These are phyloP conservation scores for Rhexocercosporidium sp. DNA, from an alignment of 2,329 filamentous ascomycete species.

Conservation along the genomic window DNA sequence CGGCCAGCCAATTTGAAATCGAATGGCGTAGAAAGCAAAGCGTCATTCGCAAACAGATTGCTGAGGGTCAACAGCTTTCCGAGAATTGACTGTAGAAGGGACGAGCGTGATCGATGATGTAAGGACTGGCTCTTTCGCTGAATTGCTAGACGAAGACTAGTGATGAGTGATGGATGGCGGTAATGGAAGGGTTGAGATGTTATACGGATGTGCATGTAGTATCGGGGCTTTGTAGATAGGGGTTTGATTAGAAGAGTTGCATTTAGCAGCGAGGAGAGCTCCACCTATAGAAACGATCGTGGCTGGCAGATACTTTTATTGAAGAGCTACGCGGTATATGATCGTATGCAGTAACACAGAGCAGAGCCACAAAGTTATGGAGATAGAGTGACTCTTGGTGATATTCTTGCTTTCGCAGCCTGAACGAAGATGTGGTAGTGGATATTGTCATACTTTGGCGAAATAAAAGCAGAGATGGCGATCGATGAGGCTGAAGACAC, in stretches of 20 bases:
- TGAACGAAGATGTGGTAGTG: background rate
- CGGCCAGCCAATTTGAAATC: conserved; percentile 27
- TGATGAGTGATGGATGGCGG: background rate
- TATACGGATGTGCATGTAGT: background rate
- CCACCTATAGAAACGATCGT: background rate
- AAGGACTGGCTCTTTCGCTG: background rate
- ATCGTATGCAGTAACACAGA: too few species aligned
- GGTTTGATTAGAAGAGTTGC: background rate
- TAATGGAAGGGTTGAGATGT: background rate
- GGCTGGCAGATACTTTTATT: background rate
- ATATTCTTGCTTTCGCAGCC: background rate
- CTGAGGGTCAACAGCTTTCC: conserved; percentile 10
- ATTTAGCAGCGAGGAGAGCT: background rate
- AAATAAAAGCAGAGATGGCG: background rate
- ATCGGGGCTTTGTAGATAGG: background rate
- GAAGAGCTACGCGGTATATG: too few species aligned
- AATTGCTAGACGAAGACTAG: background rate
- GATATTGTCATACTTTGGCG: background rate
- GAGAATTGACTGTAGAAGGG: background rate
- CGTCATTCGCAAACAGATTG: conserved; percentile 30
- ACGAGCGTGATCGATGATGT: background rate
- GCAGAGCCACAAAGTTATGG: background rate
- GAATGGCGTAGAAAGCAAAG: conserved; percentile 38
- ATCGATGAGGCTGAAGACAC: background rate
- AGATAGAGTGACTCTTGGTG: background rate